A percentile compares a stretch with the other conserved stretches of the same genome.
Evolutionary conservation across 1,139 yeast species (phyloP).

Genomic region (Candida labiduridarum): DNA sequence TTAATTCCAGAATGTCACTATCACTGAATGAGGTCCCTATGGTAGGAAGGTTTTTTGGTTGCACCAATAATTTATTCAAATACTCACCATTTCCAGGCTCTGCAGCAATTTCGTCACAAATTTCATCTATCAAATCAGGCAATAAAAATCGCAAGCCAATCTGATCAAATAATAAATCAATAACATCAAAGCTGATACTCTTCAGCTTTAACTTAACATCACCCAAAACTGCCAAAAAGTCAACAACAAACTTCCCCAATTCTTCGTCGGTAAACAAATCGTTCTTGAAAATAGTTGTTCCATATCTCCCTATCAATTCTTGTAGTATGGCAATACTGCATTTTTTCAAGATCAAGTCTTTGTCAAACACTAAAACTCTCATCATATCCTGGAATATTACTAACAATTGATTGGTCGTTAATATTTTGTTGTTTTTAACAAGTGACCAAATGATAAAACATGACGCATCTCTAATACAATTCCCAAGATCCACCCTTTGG

Average conservation of each 20-base stretch:
- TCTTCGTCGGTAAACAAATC: constrained; percentile 15
- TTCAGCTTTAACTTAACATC: constrained; percentile 8
- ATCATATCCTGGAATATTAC: constrained; percentile 47
- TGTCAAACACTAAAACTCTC: constrained; percentile 63
- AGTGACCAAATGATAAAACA: constrained; percentile 65
- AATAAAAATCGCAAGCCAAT: constrained; percentile 14
- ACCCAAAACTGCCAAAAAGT: constrained; percentile 56
- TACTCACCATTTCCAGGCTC: constrained; percentile 7
- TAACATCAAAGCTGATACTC: constrained; percentile 9
- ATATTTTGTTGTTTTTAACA: constrained; percentile 25
- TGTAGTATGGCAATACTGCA: constrained; percentile 88
- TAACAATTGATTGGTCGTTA: constrained; percentile 18
- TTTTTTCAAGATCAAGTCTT: constrained; percentile 71
- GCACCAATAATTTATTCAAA: constrained; percentile 14
- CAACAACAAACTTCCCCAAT: constrained; percentile 44
- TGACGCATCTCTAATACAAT: constrained; percentile 79
- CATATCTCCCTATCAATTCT: constrained; percentile 80
- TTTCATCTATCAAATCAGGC: constrained; percentile 7
- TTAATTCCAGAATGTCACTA: constrained; percentile 75
- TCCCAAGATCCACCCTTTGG: constrained; percentile 40
- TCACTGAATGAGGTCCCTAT: constrained; percentile 63
- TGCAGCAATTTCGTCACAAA: constrained; percentile 9
- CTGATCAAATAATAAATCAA: constrained; percentile 13
- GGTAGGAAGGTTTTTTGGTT: constrained; percentile 7
- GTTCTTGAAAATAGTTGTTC: constrained; percentile 25